Conservation (phyloP, 352 stramenopile species). For the Phytophthora hybrid region DNA sequence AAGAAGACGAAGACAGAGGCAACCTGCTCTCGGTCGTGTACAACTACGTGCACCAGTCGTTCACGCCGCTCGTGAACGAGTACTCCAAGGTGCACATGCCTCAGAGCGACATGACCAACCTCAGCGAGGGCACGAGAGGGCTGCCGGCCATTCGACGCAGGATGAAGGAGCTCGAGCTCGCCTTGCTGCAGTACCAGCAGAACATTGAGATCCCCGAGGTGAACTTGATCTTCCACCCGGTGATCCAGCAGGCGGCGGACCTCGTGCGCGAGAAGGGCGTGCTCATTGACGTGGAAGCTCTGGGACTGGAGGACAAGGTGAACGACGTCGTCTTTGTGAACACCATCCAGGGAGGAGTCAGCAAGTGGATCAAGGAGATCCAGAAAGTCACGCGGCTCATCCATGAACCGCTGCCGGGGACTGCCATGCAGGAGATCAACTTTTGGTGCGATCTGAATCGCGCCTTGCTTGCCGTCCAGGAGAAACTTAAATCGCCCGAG, state of each 20-base stretch:
- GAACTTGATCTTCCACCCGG: constrained; percentile 87
- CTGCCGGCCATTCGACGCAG: constrained; percentile 88
- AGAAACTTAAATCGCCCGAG: constrained; percentile 89
- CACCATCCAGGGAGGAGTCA: constrained; percentile 90
- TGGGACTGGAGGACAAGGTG: constrained; percentile 85
- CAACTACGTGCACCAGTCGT: constrained; percentile 91
- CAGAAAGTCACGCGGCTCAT: constrained; percentile 93
- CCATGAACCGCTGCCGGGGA: constrained; percentile 87
- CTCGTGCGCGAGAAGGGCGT: constrained; percentile 79
- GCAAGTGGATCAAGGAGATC: constrained; percentile 96
- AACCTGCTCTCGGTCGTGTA: constrained; percentile 87
- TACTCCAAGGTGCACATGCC: constrained; percentile 88
- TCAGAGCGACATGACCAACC: constrained; percentile 67
- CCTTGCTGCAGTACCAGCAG: constrained; percentile 94
- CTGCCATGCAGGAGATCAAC: constrained; percentile 94
- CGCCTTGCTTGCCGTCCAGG: constrained; percentile 86
- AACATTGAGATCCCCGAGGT: constrained; percentile 96
- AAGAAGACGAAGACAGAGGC: constrained; percentile 71
- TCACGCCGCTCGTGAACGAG: constrained; percentile 86
- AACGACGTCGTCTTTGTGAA: constrained; percentile 89
- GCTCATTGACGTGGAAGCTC: constrained; percentile 81
- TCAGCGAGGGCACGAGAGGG: constrained; percentile 74
- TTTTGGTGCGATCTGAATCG: constrained; percentile 95
- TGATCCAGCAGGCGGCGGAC: constrained; percentile 85
- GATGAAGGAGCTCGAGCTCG: constrained; percentile 95